Percentiles rank a stretch among this genome's conserved stretches.
Evolutionary conservation across 371 early-diverging fungal genomes (phyloP).

Genomic region (Rhizopus stolonifer): DNA sequence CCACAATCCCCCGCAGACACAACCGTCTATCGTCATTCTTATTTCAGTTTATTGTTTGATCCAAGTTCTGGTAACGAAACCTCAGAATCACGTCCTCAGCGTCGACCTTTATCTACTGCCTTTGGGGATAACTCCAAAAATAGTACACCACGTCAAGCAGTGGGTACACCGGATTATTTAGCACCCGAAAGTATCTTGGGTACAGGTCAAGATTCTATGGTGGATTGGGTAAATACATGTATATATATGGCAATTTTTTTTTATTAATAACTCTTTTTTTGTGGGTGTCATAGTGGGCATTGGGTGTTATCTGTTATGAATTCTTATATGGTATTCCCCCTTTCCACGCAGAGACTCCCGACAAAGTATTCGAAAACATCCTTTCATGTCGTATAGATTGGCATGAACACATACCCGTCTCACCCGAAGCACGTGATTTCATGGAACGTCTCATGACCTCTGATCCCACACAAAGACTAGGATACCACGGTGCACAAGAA

Average conservation of each 20-base stretch:
- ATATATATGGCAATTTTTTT: too few species aligned
- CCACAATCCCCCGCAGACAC: constrained; percentile 19
- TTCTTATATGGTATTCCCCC: constrained; percentile 89
- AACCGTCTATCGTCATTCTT: constrained; percentile 27
- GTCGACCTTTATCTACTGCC: background rate
- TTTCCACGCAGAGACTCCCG: constrained; percentile 83
- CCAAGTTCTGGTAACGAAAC: background rate
- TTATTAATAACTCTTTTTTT: too few species aligned
- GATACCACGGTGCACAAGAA: constrained; percentile 64
- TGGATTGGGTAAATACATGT: constrained; percentile 67
- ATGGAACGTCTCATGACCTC: constrained; percentile 80
- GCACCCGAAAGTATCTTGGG: constrained; percentile 94
- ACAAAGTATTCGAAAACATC: constrained; percentile 87
- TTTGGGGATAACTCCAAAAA: background rate
- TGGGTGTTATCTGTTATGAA: constrained; percentile 89
- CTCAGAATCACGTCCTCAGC: background rate
- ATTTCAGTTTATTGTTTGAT: constrained; percentile 46
- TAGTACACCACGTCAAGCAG: constrained; percentile 36
- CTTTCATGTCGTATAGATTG: constrained; percentile 70
- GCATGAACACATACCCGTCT: constrained; percentile 70
- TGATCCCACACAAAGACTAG: constrained; percentile 77
- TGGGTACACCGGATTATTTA: constrained; percentile 98
- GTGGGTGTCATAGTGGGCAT: constrained; percentile 75
- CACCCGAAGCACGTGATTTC: constrained; percentile 84
- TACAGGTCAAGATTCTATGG: constrained; percentile 80